Percentiles rank a stretch among this genome's conserved stretches.
Evolutionary conservation across 106 monocot species (phyloP).

Genomic region (Apostasia ramifera): DNA sequence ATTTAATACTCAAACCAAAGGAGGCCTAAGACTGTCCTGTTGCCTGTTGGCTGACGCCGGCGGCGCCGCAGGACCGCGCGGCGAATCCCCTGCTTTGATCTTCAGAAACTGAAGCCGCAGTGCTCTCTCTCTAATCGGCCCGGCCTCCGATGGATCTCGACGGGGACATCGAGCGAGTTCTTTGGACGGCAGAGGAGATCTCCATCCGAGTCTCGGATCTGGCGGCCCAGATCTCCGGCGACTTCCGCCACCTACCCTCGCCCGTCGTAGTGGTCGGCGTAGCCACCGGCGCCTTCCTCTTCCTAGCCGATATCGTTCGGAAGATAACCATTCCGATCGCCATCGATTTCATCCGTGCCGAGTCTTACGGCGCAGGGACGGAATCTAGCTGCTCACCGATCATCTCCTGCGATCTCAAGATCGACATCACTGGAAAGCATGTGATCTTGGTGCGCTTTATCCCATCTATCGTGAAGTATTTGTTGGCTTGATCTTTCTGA

Average conservation of each 20-base stretch:
- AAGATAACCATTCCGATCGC: constrained; percentile 38
- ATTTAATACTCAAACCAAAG: too few relatives aligned
- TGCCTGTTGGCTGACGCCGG: too few relatives aligned
- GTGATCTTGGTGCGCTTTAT: constrained; percentile 50
- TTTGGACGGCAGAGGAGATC: constrained; percentile 67
- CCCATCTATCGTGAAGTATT: too few relatives aligned
- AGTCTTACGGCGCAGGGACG: constrained; percentile 82
- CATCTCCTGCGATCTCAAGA: constrained; percentile 72
- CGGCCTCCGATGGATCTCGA: constrained; percentile 2
- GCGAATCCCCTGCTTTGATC: neutral
- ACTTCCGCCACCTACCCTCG: constrained; percentile 13
- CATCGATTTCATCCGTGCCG: constrained; percentile 72
- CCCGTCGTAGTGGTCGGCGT: constrained; percentile 57
- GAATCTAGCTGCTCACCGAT: constrained; percentile 46
- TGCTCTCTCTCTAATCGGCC: too few relatives aligned
- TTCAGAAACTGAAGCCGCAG: too few relatives aligned
- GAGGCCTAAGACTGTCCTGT: too few relatives aligned
- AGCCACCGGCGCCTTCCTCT: constrained; percentile 83
- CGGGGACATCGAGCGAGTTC: constrained; percentile 54
- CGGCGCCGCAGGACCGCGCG: neutral
- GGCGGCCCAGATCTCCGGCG: constrained; percentile 39
- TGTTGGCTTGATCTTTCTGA: neutral
- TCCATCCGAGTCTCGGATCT: constrained; percentile 55
- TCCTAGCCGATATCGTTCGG: constrained; percentile 78
- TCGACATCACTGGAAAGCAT: constrained; percentile 76